A percentile compares a stretch with the other conserved stretches of the same genome.
phyloP scores from a whole-genome alignment of 805 yeast species.

The Myxozyma geophila region DNA sequence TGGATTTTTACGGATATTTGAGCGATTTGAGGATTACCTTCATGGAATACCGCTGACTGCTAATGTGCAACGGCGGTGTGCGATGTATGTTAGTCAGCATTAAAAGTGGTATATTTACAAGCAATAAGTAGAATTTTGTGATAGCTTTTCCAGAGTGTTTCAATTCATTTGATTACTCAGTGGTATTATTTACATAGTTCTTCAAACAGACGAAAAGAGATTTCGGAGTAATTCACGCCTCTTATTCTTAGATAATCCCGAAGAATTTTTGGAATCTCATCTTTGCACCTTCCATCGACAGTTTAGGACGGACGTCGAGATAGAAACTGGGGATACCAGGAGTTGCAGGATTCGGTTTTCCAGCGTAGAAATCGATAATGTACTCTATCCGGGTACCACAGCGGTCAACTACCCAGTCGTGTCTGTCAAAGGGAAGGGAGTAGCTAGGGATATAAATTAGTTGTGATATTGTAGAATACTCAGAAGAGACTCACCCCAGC shows the following conservation, averaged over 20 bases:
- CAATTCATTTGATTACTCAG: not conserved
- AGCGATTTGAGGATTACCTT: conserved; percentile 42
- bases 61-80: conserved; percentile 26
- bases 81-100: conserved; percentile 5
- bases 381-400: conserved; percentile 85
- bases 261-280: conserved; percentile 68
- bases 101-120: not conserved
- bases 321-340: conserved; percentile 65
- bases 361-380: conserved; percentile 87
- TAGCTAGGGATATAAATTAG: not conserved
- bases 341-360: conserved; percentile 53
- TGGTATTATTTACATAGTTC: conserved; percentile 2
- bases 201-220: no score
- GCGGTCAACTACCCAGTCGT: conserved; percentile 88
- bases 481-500: conserved; percentile 53
- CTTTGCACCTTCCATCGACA: conserved; percentile 76
- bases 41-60: conserved; percentile 39
- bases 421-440: conserved; percentile 82
- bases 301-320: conserved; percentile 90
- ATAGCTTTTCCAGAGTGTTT: not conserved
- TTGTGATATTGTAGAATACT: not conserved
- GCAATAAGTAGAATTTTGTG: not conserved
- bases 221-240: not conserved
- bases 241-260: conserved; percentile 48
- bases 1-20: conserved; percentile 41